Base-by-base conservation (phyloP, 306 rosid genomes). In the Quercus mongolica region DNA sequence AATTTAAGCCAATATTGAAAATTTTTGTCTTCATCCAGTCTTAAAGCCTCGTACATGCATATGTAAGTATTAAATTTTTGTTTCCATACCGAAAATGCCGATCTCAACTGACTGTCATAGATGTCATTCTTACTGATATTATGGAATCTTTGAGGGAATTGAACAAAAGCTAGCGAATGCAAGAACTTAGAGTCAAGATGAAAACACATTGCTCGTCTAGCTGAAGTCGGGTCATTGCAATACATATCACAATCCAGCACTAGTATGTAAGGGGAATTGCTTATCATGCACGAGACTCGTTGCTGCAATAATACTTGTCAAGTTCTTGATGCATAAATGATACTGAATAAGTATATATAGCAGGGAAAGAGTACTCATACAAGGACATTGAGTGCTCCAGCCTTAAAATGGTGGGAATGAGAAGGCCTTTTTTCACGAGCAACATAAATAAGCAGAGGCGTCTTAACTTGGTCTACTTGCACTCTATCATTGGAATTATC, bases 211-310 rank as follows among this genome's bases (percentile, higher is more conserved):
- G 95, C 97, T 74, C 83, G 85, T 20, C 89, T 76, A 7, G 86
- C 92, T 28, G 92, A 92, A 68, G 84, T 85, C 57, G 97, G 90
- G 61, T 88, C 92, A 15, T 88, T 89, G 78, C 92, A 91, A 61
- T 83, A 70, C 98, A 91, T 94, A 89, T 94, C 97, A 76, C 97
- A 91, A 46, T 94, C 98, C 10, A 91, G 75, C 19, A 83, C 87
- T 20, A 94, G 80, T 49, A 91, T 78, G 87, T 82, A 87, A 0
- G 95, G 95, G 25, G 91, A 84, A 73, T 94, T 92, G 64, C 95
- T 94, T 51, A 90, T 84, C 83, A 90, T 84, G 4, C 90, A 80
- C 0, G 97, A 94, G 21, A 88, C 90, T 4, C 97, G 85, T 56
- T 80, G 89, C 97, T 91, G 88, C 77, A 80, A 82, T 38, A 62